A percentile compares a stretch with the other conserved stretches of the same genome.
Evolutionary conservation across 2,329 filamentous ascomycete genomes (phyloP).

Genomic region (Colletotrichum viniferum): DNA sequence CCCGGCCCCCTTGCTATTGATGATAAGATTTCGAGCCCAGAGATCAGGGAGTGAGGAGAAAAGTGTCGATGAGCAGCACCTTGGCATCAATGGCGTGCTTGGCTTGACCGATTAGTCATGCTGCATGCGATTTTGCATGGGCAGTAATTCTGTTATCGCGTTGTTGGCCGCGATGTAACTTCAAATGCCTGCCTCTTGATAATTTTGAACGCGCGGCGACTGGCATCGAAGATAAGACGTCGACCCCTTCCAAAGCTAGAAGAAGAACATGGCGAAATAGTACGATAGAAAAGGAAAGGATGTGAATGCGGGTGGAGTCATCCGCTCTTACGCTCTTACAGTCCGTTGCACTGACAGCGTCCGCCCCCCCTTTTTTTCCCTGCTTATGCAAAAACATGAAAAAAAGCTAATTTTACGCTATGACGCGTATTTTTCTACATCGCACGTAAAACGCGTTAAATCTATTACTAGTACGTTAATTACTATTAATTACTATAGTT

Average conservation of each 20-base stretch:
- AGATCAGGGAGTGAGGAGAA: not conserved
- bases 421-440: too few species aligned
- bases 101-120: not conserved
- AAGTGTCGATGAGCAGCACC: not conserved
- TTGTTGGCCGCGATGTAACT: not conserved
- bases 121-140: not conserved
- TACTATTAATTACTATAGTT: too few species aligned
- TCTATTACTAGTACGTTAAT: too few species aligned
- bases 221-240: not conserved
- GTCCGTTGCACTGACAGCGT: too few species aligned
- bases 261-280: not conserved
- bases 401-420: too few species aligned
- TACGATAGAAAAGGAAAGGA: not conserved
- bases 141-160: not conserved
- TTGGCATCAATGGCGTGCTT: slow-evolving; percentile 16
- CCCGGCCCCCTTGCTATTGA: not conserved
- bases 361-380: too few species aligned
- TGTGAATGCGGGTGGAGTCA: not conserved
- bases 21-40: not conserved
- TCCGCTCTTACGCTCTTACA: not conserved
- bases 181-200: not conserved
- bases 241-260: not conserved
- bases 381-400: too few species aligned
- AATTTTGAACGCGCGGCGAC: not conserved
- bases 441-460: too few species aligned